These are phyloP conservation scores for Parafenestella ontariensis DNA, from an alignment of 2,329 filamentous ascomycete species.

Conservation along the genomic window DNA sequence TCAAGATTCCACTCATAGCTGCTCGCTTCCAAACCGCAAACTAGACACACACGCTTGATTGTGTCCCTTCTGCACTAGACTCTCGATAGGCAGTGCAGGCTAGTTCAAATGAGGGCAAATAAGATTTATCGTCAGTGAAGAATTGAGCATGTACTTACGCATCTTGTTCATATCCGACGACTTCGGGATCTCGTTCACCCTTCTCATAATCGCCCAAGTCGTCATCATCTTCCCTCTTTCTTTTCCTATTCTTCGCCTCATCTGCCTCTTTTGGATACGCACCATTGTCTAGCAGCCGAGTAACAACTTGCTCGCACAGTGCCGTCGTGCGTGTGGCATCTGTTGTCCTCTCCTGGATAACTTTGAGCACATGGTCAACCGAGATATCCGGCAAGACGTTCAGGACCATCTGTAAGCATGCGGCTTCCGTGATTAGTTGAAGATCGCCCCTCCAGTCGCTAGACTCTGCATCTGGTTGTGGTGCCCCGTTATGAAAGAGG, in stretches of 20 bases:
- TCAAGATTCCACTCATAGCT: neutral
- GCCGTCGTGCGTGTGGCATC: slow-evolving; percentile 27
- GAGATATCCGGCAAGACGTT: slow-evolving; percentile 45
- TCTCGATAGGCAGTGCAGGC: neutral
- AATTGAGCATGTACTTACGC: slow-evolving; percentile 35
- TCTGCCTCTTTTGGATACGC: slow-evolving; percentile 45
- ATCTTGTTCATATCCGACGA: slow-evolving; percentile 26
- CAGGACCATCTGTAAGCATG: slow-evolving; percentile 42
- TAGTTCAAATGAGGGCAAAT: neutral
- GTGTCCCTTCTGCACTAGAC: neutral
- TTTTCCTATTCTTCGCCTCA: slow-evolving; percentile 35
- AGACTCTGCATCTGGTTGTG: neutral
- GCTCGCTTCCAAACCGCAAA: neutral
- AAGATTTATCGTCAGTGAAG: neutral
- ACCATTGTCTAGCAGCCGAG: slow-evolving; percentile 38
- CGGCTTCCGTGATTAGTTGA: slow-evolving; percentile 27
- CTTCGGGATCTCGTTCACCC: slow-evolving; percentile 15
- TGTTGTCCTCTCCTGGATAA: slow-evolving; percentile 33
- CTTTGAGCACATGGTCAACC: slow-evolving; percentile 36
- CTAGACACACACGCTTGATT: neutral
- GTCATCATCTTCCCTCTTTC: slow-evolving; percentile 38
- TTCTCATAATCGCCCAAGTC: slow-evolving; percentile 32
- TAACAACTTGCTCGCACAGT: slow-evolving; percentile 38
- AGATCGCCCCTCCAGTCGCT: neutral
- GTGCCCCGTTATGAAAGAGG: neutral